Evolutionary conservation across 1,284 basidiomycete genomes (phyloP).

Genomic region (Cutaneotrichosporon cyanovorans): DNA sequence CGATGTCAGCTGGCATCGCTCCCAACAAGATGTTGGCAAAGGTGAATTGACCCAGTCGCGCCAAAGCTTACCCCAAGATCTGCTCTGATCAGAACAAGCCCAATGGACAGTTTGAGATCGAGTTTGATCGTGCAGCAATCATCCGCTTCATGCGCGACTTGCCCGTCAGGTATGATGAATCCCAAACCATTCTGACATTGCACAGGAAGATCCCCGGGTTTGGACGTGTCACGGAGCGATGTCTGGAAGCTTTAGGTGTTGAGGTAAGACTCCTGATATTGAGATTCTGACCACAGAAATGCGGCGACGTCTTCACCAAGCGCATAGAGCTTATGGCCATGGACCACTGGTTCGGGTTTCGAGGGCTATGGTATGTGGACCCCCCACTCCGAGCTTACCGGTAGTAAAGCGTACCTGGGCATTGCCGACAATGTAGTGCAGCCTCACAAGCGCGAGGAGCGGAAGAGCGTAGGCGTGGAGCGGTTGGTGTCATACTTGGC

Average conservation of each 20-base stretch:
- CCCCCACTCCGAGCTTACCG: background rate
- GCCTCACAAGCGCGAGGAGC: conserved; percentile 64
- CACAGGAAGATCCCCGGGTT: conserved; percentile 66
- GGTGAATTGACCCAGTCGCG: conserved; percentile 44
- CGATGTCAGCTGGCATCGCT: conserved; percentile 88
- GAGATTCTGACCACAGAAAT: conserved; percentile 52
- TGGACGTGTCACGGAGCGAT: conserved; percentile 75
- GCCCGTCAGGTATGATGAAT: conserved; percentile 32
- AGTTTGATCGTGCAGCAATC: conserved; percentile 60
- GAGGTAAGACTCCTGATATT: conserved; percentile 52
- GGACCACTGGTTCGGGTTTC: conserved; percentile 74
- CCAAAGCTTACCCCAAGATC: no score
- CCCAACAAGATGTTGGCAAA: conserved; percentile 71
- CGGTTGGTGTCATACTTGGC: conserved; percentile 51
- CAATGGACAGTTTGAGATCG: conserved; percentile 76
- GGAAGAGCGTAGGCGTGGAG: conserved; percentile 85
- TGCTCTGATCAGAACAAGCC: conserved; percentile 96
- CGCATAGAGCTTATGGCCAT: conserved; percentile 66
- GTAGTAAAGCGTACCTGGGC: conserved; percentile 62
- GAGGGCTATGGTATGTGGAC: conserved; percentile 55
- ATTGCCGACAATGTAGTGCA: conserved; percentile 73
- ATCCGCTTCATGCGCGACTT: conserved; percentile 54
- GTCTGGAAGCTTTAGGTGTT: conserved; percentile 76
- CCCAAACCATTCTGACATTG: conserved; percentile 3
- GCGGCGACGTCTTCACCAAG: conserved; percentile 73